Percentiles rank a stretch among this genome's conserved stretches.
Evolutionary conservation across 208 protist genomes (phyloP).

Genomic region (Endotrypanum monterogeii): DNA sequence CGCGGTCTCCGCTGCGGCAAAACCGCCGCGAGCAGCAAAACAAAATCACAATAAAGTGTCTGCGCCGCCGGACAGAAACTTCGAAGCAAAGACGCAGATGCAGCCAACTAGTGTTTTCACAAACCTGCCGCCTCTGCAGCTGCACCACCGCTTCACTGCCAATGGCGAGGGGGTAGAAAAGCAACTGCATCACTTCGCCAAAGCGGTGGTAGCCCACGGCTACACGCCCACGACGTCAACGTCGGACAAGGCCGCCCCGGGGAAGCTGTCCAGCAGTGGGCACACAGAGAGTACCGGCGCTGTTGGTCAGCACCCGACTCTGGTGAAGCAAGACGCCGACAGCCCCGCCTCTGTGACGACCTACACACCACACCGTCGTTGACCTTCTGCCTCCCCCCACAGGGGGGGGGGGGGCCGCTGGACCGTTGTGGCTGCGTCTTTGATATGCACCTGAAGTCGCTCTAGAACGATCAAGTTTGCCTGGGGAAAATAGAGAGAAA

Average conservation of each 20-base stretch:
- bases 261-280: neutral
- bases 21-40: neutral
- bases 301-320: neutral
- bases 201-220: conserved; percentile 27
- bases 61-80: neutral
- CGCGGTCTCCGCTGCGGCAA: neutral
- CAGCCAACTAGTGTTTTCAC: neutral
- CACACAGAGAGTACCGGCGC: neutral
- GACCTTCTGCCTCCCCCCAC: neutral
- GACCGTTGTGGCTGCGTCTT: too few relatives aligned
- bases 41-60: neutral
- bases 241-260: neutral
- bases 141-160: conserved; percentile 19
- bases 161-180: conserved; percentile 11
- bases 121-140: conserved; percentile 19
- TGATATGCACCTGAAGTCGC: too few relatives aligned
- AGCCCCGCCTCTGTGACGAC: neutral
- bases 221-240: conserved; percentile 4
- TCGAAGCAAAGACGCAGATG: neutral
- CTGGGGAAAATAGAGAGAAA: too few relatives aligned
- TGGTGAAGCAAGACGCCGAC: neutral
- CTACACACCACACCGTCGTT: neutral
- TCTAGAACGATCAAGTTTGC: too few relatives aligned
- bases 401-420: too few relatives aligned
- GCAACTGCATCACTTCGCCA: conserved; percentile 27